Base-by-base conservation (phyloP, 208 protist genomes). In the Trypanosoma platydactyli region DNA sequence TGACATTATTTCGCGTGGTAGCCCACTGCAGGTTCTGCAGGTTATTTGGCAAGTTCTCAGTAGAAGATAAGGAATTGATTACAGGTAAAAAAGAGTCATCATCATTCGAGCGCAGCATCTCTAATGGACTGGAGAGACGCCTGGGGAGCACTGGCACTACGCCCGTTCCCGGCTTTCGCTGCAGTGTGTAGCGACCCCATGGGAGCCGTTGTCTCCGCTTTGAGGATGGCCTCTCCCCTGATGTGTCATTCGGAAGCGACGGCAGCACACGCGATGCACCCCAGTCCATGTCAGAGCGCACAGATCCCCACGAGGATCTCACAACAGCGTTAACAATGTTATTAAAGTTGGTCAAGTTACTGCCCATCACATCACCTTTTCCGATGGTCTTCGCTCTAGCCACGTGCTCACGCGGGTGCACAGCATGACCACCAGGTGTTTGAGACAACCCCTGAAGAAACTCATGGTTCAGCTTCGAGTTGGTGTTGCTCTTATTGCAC, bases 101-200 rank as follows among this genome's bases (percentile, higher is more conserved):
- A 52, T 56, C 16, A 56, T 46, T 44, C 44, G 40, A 16, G 16
- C 49, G 50, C 22, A 38, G 41, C 38, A 29, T 1, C 22, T 51
- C 51, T 27, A 33, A 15, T 4, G 58, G 16, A 24, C 29, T 44
- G 6, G 54, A 75, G 48, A 68, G 52, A 38, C 29, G 35, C 16
- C 53, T 55, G 1, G 45, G 51, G n/a, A n/a, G n/a, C n/a, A n/a
- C n/a, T 2, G 22, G 4, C 13, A 46, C 6, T 18, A 59, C 33
- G 35, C 20, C 9, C 4, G n/a, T 30, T 12, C 25, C 41, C 7
- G 25, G 25, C 1, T 44, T 45, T 30, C 9, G 46, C n/a, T 64
- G 48, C 12, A 65, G 6, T 27, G 63, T 68, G 35, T 51, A 68
- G 13, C 63, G 50, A 50, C 63, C 63, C 63, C 63, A 68, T 29